Percentiles rank a stretch among this genome's conserved stretches.
phyloP scores from a whole-genome alignment of 257 asterid species.

The Eucommia ulmoides region DNA sequence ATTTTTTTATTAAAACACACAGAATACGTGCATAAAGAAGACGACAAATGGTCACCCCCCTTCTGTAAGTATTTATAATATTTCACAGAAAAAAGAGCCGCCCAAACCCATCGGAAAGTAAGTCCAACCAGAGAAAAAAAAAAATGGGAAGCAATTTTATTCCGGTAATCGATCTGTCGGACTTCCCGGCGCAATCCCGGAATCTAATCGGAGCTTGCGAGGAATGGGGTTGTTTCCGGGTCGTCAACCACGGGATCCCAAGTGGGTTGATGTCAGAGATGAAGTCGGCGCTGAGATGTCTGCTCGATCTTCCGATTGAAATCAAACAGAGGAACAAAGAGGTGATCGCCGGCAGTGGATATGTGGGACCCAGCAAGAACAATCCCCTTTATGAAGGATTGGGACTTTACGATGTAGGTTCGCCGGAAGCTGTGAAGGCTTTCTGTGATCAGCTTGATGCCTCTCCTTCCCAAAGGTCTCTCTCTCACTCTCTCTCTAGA shows the following conservation, averaged over 20 bases:
- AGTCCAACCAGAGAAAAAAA: too few species aligned
- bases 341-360: slow-evolving; percentile 50
- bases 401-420: slow-evolving; percentile 49
- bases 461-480: slow-evolving; percentile 43
- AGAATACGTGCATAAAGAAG: too few species aligned
- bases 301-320: slow-evolving; percentile 42
- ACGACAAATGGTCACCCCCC: too few species aligned
- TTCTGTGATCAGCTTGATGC: slow-evolving; percentile 40
- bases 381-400: slow-evolving; percentile 61
- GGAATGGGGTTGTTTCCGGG: slow-evolving; percentile 52
- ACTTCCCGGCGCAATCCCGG: slow-evolving; percentile 15
- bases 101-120: too few species aligned
- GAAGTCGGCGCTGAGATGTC: slow-evolving; percentile 28
- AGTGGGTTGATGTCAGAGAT: slow-evolving; percentile 37
- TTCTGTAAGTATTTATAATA: too few species aligned
- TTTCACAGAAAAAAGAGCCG: too few species aligned
- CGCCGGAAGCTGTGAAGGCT: slow-evolving; percentile 24
- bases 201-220: slow-evolving; percentile 35
- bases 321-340: slow-evolving; percentile 34
- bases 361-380: slow-evolving; percentile 32
- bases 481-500: not conserved
- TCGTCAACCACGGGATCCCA: slow-evolving; percentile 28
- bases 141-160: too few species aligned
- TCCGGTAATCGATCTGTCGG: slow-evolving; percentile 35
- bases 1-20: too few species aligned